A percentile compares a stretch with the other conserved stretches of the same genome.
phyloP scores from a whole-genome alignment of 1,284 basidiomycete genomes.

The Pseudozyma pruni region DNA sequence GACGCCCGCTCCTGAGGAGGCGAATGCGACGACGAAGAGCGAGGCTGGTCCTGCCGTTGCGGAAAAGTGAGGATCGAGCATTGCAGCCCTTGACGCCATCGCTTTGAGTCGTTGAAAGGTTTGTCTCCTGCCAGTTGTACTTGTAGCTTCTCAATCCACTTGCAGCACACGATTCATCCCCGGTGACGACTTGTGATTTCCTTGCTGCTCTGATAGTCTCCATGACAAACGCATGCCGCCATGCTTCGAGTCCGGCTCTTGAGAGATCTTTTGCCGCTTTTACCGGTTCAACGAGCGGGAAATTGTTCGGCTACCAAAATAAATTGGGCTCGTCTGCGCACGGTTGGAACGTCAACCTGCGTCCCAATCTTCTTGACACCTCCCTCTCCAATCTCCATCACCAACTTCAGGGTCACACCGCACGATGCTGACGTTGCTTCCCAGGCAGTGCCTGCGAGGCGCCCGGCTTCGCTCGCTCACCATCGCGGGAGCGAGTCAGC shows the following conservation, averaged over 20 bases:
- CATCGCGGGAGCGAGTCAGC: not conserved
- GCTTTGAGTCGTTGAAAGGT: not conserved
- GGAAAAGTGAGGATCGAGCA: conserved; percentile 2
- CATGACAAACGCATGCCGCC: too few relatives aligned
- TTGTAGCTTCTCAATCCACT: conserved; percentile 18
- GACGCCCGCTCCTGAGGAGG: conserved; percentile 30
- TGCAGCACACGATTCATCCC: too few relatives aligned
- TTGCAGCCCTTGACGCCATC: too few relatives aligned
- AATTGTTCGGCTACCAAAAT: conserved; percentile 29
- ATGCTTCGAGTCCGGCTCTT: too few relatives aligned
- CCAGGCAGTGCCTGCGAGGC: conserved; percentile 11
- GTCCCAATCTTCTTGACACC: too few relatives aligned
- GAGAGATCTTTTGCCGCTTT: conserved; percentile 12
- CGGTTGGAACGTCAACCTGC: not conserved
- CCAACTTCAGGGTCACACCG: not conserved
- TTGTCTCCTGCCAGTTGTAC: not conserved
- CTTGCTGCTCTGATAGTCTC: too few relatives aligned
- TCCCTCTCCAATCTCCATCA: not conserved
- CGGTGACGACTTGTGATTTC: too few relatives aligned
- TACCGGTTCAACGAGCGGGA: conserved; percentile 17
- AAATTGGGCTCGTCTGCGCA: conserved; percentile 4
- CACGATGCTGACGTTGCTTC: conserved; percentile 25
- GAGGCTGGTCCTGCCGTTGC: conserved; percentile 10
- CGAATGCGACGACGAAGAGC: conserved; percentile 35
- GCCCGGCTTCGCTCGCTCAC: not conserved